Base-by-base conservation (phyloP, 2,329 filamentous ascomycete species). In the Fusarium protoensiforme region DNA sequence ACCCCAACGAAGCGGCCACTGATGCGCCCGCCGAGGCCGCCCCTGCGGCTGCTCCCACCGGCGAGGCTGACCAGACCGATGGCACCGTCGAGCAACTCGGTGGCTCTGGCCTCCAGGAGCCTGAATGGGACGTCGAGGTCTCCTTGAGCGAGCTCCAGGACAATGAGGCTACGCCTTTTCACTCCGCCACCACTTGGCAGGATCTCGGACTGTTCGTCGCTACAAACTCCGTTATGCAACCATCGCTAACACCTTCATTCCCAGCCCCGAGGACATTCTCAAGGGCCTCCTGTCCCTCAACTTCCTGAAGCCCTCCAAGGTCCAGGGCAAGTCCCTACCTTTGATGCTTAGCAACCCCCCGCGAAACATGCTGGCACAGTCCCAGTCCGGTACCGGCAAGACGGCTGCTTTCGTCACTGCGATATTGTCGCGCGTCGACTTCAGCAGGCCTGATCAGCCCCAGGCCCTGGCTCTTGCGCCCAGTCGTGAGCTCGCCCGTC, bases 341-440 rank as follows among this genome's bases (percentile, higher is more conserved):
- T 88, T 99, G 64, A 93, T 99, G 79, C 89, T 99, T 72, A 86
- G 89, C 77, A 87, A 98, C 80, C 96, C 96, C n/a, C 93, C 96
- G 1, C 88, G 89, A 74, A 98, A 98, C 84, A 93, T 99, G 89
- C 96, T 99, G 80, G 96, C 95, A 5, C 96, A 99, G 84, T 99
- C 96, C n/a, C 96, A 99, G 83, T 99, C 96, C 3, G 96, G 96
- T 77, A 99, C 96, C 22, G 96, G 96, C 80, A 99, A 99, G 87
- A 99, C 96, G 0, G 96, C 95, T 22, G 96, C 96, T 24, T 99
- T 99, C 82, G 94, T 96, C 53, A 92, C 98, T 71, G 97, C 97
- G 69, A 93, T 97, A 69, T 89, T 99, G 43, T 93, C 93, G 67
- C 94, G 96, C 72, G 85, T 98, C 80, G 94, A 99, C 79, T 89